Base-by-base conservation (phyloP, 768 basidiomycete species). In the Hortiboletus flavorubellus region DNA sequence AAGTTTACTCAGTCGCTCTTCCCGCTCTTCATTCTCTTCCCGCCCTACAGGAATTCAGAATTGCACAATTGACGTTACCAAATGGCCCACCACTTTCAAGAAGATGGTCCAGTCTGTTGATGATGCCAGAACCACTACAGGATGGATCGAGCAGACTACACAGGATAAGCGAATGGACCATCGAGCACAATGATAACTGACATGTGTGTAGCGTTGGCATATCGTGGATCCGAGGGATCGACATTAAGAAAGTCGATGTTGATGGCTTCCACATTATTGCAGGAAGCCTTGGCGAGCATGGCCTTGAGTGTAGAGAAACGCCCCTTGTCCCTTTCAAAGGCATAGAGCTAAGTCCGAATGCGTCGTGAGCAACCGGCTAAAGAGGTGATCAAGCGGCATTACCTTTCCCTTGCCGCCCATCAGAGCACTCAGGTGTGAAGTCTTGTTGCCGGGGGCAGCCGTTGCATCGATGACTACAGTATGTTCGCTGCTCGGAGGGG, bases 381-480 rank as follows among this genome's bases (percentile, higher is more conserved):
- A 34, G 45, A 41, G 23, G 7, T 35, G 48, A 34, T 21, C 7
- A 30, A n/a, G 23, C 8, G 1, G 14, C 1, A 9, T 51, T 51
- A 93, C 95, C 73, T 85, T 89, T 64, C 93, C 92, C 68, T 81
- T 80, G 60, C 87, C 87, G 16, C 76, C 68, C 89, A 98, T 92
- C 42, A 98, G 74, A 23, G 94, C 92, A 61, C 91, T 89, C 23
- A 98, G 72, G 71, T 96, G 93, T 8, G 93, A 89, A 2, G 97
- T 98, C 74, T 99, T 99, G 74, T 99, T 99, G 1, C 97, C 97
- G 0, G 97, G 97, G 1, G 97, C 97, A 39, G 94, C 89, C 11
- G 94, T 98, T 12, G 93, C 94, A 70, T 98, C 96, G 39, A 98
- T 89, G 31, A 93, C 90, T 45, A 80, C 76, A 51, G 74, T 71